A percentile compares a stretch with the other conserved stretches of the same genome.
Conservation (phyloP, 2,329 filamentous ascomycete species). For the Onygenales sp. region DNA sequence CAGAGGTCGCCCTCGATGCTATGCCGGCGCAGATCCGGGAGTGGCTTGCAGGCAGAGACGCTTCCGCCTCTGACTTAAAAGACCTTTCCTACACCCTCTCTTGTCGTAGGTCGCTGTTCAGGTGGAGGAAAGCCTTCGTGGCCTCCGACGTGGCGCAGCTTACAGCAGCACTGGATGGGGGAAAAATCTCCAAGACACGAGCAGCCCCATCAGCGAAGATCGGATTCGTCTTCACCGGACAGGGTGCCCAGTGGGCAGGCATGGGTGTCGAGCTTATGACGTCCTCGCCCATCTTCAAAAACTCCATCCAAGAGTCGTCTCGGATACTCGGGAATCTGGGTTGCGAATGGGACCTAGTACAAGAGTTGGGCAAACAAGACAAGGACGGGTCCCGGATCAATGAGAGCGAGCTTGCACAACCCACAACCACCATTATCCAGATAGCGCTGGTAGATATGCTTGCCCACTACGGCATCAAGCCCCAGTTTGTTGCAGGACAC, state of each 20-base stretch:
- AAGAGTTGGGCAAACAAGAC: background rate
- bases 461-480: background rate
- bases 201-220: slow-evolving; percentile 7
- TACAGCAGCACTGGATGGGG: background rate
- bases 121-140: background rate
- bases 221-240: slow-evolving; percentile 23
- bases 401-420: slow-evolving; percentile 1
- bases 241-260: slow-evolving; percentile 16
- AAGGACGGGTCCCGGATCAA: background rate
- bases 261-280: slow-evolving; percentile 15
- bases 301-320: background rate
- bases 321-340: slow-evolving; percentile 3
- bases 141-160: background rate
- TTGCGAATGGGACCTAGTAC: background rate
- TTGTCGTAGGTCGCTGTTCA: background rate
- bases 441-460: slow-evolving; percentile 1
- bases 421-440: slow-evolving; percentile 1
- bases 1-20: background rate
- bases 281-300: background rate
- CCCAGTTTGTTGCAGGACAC: background rate
- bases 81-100: slow-evolving; percentile 1
- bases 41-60: background rate
- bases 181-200: background rate
- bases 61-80: background rate
- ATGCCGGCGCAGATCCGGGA: background rate